Base-by-base conservation (phyloP, 768 basidiomycete species). In the Dentipellis sp. region DNA sequence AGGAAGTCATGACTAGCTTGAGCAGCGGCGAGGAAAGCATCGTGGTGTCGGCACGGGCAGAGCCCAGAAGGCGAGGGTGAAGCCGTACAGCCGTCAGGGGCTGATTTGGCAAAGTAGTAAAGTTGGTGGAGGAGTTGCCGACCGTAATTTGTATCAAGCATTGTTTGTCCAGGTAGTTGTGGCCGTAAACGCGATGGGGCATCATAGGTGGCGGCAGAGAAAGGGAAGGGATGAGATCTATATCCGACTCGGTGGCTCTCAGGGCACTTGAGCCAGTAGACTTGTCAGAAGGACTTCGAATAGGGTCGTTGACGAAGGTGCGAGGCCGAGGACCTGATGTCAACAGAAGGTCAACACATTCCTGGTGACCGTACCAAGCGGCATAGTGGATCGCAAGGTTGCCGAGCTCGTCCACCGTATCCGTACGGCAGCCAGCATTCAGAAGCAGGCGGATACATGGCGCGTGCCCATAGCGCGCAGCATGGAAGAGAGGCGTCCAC, bases 401-500 rank as follows among this genome's bases (percentile, higher is more conserved):
- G 10, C 86, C 86, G 47, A 88, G 75, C 70, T 99, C 97, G 69
- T 98, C 97, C 36, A 74, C 75, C 38, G 78, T 77, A 63, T 84
- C 78, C n/a, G 89, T 81, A 52, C 86, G 80, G 59, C 85, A 81
- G 6, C 91, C 87, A 6, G 89, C 91, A 49, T 83, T 79, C 8
- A 98, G 75, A 19, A 98, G 78, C n/a, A 89, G 77, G 39, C 73
- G 72, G 42, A 97, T 79, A 65, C 90, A 95, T 7, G 75, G 75
- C 16, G 77, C 70, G 60, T 84, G 87, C 1, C 94, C 94, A 59
- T 92, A 86, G 38, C 91, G 85, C 5, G 94, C 87, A 2, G 97
- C 93, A 69, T 98, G 94, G 66, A 94, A 93, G 46, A 98, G 77
- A 22, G 97, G 97, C 7, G 94, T 98, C 93, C 95, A 97, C 68